Conservation (phyloP, 2,329 filamentous ascomycete species). For the Epichloe festucae region DNA sequence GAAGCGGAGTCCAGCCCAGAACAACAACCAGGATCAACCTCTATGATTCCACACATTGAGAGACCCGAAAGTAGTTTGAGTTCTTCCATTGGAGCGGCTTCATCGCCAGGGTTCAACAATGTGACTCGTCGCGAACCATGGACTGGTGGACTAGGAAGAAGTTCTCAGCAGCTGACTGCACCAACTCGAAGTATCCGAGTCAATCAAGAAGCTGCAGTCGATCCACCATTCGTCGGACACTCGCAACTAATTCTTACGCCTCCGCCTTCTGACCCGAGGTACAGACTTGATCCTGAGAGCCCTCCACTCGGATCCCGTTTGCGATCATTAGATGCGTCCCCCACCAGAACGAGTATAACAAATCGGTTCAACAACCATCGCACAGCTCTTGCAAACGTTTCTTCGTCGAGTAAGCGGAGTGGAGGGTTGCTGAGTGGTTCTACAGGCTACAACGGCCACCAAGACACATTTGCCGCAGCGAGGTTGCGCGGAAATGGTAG, state of each 20-base stretch:
- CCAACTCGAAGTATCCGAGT: neutral
- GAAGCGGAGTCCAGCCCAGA: constrained; percentile 7
- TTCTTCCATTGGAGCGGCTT: neutral
- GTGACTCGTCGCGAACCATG: neutral
- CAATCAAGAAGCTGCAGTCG: neutral
- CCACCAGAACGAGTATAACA: neutral
- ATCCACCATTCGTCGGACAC: neutral
- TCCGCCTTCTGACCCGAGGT: constrained; percentile 5
- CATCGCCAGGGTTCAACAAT: neutral
- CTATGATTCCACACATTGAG: neutral
- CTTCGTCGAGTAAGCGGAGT: neutral
- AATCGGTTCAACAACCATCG: neutral
- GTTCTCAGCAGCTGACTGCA: neutral
- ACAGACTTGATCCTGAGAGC: neutral
- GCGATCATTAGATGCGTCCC: neutral
- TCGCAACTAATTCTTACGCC: constrained; percentile 2
- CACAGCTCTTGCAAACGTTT: neutral
- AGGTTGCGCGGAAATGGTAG: neutral
- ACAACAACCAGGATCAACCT: constrained; percentile 1
- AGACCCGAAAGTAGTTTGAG: neutral
- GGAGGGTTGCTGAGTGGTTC: neutral
- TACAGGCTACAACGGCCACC: neutral
- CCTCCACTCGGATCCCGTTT: neutral
- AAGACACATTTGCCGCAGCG: neutral
- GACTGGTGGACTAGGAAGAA: neutral